Evolutionary conservation across 2,329 filamentous ascomycete species (phyloP).

Genomic region (Sporothrix brasiliensis): DNA sequence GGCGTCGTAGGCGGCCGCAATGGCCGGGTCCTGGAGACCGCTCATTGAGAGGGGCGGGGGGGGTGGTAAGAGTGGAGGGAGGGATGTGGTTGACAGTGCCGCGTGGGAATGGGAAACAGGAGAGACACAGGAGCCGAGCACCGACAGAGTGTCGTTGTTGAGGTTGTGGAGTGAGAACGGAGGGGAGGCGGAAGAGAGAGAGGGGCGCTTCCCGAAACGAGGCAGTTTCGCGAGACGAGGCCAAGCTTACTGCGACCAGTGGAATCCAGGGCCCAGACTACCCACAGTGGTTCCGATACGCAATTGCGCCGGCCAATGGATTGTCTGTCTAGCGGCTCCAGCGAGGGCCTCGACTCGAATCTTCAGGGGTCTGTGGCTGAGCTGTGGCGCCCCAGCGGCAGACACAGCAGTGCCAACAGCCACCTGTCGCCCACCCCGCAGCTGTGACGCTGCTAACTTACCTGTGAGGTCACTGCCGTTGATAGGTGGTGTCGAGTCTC

Average conservation of each 20-base stretch:
- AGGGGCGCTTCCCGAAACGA: not conserved
- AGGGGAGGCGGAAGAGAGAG: not conserved
- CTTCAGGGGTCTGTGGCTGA: constrained; percentile 26
- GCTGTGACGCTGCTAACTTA: not conserved
- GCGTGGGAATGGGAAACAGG: not conserved
- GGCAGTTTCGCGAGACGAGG: constrained; percentile 13
- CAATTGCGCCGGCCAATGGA: constrained; percentile 10
- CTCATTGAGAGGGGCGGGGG: constrained; percentile 50
- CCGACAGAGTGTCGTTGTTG: not conserved
- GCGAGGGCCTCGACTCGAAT: not conserved
- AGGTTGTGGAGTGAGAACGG: not conserved
- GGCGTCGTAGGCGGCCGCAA: constrained; percentile 66
- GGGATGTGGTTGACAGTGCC: not conserved
- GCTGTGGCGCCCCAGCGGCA: constrained; percentile 23
- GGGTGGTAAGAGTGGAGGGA: not conserved
- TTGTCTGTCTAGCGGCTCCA: not conserved
- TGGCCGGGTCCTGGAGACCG: constrained; percentile 60
- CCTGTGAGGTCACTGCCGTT: constrained; percentile 9
- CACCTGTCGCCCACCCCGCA: not conserved
- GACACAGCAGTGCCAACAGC: too few relatives aligned
- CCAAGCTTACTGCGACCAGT: not conserved
- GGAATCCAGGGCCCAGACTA: constrained; percentile 2
- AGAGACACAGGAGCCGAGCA: not conserved
- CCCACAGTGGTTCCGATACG: constrained; percentile 13
- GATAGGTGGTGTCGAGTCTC: not conserved